These are phyloP conservation scores for Iberis pinnata DNA, from an alignment of 345 rosid genomes.

Conservation along the genomic window DNA sequence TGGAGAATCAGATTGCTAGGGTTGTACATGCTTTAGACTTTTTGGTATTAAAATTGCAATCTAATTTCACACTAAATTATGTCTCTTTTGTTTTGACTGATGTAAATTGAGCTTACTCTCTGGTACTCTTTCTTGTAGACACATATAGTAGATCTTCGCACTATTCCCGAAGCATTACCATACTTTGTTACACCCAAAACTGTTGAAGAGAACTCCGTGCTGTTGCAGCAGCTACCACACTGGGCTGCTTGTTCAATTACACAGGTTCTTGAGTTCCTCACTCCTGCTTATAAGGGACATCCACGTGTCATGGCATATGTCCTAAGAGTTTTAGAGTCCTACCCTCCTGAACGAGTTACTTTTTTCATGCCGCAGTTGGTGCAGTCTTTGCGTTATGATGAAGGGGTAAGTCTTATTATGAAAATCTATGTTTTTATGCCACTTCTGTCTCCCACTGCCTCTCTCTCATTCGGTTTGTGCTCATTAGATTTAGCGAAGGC, in stretches of 20 bases:
- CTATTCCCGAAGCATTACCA: constrained; percentile 94
- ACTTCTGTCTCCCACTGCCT: neutral
- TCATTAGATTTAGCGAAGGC: constrained; percentile 8
- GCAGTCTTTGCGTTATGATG: constrained; percentile 88
- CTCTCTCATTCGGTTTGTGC: neutral
- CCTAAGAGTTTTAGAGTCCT: constrained; percentile 91
- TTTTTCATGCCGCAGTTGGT: constrained; percentile 99
- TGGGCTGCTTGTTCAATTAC: constrained; percentile 99
- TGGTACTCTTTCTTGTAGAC: constrained; percentile 45
- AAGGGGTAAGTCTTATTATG: constrained; percentile 47
- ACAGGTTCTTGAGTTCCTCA: constrained; percentile 90
- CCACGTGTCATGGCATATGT: constrained; percentile 99
- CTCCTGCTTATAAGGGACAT: constrained; percentile 93
- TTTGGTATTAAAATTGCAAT: constrained; percentile 7
- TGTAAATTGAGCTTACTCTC: constrained; percentile 14
- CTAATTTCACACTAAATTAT: constrained; percentile 13
- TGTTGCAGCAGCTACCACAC: constrained; percentile 97
- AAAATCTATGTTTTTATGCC: neutral
- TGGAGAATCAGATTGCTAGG: constrained; percentile 14
- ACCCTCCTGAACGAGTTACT: constrained; percentile 94
- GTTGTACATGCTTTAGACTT: constrained; percentile 15
- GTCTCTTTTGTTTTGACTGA: constrained; percentile 16
- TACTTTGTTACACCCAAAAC: constrained; percentile 90
- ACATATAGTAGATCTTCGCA: constrained; percentile 63
- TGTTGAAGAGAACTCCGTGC: constrained; percentile 86